These are phyloP conservation scores for Fraxinus velutina DNA, from an alignment of 305 asterid genomes.

Conservation along the genomic window DNA sequence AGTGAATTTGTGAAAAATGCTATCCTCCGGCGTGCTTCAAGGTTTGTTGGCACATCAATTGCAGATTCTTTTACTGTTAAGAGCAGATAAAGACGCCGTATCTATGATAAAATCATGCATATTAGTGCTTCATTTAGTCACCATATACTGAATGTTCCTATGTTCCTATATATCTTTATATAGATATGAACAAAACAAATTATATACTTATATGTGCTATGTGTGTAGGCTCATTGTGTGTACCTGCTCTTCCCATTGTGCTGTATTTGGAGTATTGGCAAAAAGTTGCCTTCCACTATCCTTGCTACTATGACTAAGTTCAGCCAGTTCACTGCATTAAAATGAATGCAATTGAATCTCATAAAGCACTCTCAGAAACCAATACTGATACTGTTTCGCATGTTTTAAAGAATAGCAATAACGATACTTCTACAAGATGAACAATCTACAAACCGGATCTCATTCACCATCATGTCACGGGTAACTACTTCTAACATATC, in stretches of 20 bases:
- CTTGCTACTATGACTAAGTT: conserved; percentile 76
- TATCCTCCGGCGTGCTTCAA: conserved; percentile 95
- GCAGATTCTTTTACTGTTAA: conserved; percentile 98
- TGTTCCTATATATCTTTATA: neutral
- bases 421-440: conserved; percentile 12
- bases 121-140: conserved; percentile 11
- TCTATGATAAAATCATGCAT: conserved; percentile 41
- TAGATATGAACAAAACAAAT: neutral
- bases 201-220: neutral
- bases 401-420: neutral
- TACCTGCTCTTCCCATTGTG: conserved; percentile 99
- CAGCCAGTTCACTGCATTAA: conserved; percentile 72
- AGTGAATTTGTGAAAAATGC: conserved; percentile 91
- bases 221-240: conserved; percentile 11
- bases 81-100: conserved; percentile 91
- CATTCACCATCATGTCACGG: conserved; percentile 92
- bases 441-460: conserved; percentile 65
- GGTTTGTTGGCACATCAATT: conserved; percentile 84
- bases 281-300: conserved; percentile 89
- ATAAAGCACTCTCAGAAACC: conserved; percentile 14
- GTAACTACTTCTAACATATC: conserved; percentile 94
- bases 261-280: conserved; percentile 63
- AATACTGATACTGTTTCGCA: neutral
- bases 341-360: conserved; percentile 16
- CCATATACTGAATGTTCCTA: conserved; percentile 7